Base-by-base conservation (phyloP, 176 grass and related monocot species). In the Triticum aestivum region DNA sequence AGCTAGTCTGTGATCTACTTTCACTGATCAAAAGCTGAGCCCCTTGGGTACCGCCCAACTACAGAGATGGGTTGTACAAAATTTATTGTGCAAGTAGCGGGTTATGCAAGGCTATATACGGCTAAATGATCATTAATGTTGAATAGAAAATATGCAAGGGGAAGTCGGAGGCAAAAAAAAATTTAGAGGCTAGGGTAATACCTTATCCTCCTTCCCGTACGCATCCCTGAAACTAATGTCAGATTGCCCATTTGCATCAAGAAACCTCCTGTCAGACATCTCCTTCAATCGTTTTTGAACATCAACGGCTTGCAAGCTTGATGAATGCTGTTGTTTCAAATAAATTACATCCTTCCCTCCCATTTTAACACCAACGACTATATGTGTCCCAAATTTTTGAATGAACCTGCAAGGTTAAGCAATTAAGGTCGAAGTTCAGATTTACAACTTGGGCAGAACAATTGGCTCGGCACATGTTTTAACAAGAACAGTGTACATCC, bases 271-370 rank as follows among this genome's bases (percentile, higher is more conserved):
- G 80, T 98, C 93, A 74, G 96, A 94, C 81, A 94, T 76, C 39
- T 91, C 92, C 79, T 96, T 96, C 45, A 98, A 88, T 71, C 78
- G 92, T 80, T 96, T 96, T 76, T 98, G 96, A 89, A 98, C 90
- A 87, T 98, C 94, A 69, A 91, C 86, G 66, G 88, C 59, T 82
- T 96, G 96, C 39, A 98, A 84, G 61, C 70, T 94, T 45, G 96
- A 96, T 18, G 88, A 94, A 61, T 98, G 96, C 2, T 96, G 93
- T 63, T 98, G 93, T 65, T 83, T 95, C 78, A 98, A 82, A 90
- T 85, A 98, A 81, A 98, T 90, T 65, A 96, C 93, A 91, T 98
- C 96, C 83, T 96, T 98, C 86, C 96, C 96, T 35, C 96, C 96
- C 90, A 98, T 96, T 89, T 95, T 96, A 64, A 98, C 84, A 77